Base-by-base conservation (phyloP, 306 rosid species). In the Fagus sylvatica region DNA sequence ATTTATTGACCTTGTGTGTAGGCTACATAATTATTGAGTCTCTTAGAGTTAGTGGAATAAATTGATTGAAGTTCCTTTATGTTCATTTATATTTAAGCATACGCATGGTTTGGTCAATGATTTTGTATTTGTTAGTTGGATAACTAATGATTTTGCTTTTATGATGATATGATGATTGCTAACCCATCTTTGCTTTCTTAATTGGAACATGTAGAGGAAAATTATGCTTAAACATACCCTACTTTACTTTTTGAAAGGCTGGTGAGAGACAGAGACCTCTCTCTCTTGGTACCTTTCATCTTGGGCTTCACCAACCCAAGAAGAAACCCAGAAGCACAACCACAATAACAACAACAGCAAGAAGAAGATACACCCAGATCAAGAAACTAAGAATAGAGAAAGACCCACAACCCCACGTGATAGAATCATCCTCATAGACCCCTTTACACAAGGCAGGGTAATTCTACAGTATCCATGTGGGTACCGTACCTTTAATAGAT, bases 341-440 rank as follows among this genome's bases (percentile, higher is more conserved):
- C 7, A 33, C 73, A 69, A 10, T 48, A n/a, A 33, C 73, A 69
- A 74, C 73, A 79, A 42, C 81, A 66, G 74, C 64, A 49, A 1
- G 87, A 78, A 68, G 22, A 5, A 3, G 13, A 0, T 6, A 30
- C 73, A 69, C 76, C 73, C 80, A 42, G 83, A 66, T 76, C 64
- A 49, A 1, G 87, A 78, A 68, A 67, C 75, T 2, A 72, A 12
- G 5, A 17, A 1, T 6, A 30, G 7, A 3, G 13, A 0, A 4
- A 30, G 7, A 3, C 81, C 79, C 33, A 46, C 12, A 7, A 28
- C 77, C 1, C 76, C 30, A 0, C 72, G 43, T 4, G 77, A 87
- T 19, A 83, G 97, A 42, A 80, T 90, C 53, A 81, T 94, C 80
- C 80, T 90, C 87, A 72, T 90, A 68, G 86, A 90, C 75, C 93